phyloP scores from a whole-genome alignment of 352 stramenopile genomes.

The Elongisporangium senticosum region DNA sequence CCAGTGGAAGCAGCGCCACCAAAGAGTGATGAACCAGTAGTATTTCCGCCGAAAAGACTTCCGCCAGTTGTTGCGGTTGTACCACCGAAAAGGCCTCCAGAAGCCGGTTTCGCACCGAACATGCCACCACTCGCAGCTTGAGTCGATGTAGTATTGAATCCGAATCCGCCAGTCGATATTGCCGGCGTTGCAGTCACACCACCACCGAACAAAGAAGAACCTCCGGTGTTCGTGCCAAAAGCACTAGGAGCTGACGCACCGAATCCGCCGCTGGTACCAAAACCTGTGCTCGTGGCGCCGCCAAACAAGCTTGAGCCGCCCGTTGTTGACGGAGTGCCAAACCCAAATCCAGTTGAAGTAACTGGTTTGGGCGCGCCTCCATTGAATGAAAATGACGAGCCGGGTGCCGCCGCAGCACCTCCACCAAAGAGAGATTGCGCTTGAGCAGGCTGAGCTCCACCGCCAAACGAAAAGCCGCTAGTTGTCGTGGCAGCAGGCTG shows the following conservation, averaged over 20 bases:
- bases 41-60: background rate
- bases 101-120: background rate
- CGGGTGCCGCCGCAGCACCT: background rate
- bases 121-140: background rate
- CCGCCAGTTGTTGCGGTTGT: background rate
- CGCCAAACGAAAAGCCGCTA: conserved; percentile 37
- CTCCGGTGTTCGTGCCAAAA: background rate
- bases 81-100: background rate
- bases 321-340: background rate
- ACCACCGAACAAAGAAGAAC: background rate
- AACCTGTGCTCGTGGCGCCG: background rate
- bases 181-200: background rate
- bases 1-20: background rate
- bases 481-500: conserved; percentile 2
- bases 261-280: background rate
- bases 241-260: background rate
- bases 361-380: background rate
- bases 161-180: background rate
- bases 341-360: background rate
- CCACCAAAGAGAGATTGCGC: background rate
- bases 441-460: background rate
- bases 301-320: background rate
- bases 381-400: background rate
- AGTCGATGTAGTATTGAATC: background rate
- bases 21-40: background rate